Base-by-base conservation (phyloP, 345 rosid genomes). In the Aquilaria sinensis region DNA sequence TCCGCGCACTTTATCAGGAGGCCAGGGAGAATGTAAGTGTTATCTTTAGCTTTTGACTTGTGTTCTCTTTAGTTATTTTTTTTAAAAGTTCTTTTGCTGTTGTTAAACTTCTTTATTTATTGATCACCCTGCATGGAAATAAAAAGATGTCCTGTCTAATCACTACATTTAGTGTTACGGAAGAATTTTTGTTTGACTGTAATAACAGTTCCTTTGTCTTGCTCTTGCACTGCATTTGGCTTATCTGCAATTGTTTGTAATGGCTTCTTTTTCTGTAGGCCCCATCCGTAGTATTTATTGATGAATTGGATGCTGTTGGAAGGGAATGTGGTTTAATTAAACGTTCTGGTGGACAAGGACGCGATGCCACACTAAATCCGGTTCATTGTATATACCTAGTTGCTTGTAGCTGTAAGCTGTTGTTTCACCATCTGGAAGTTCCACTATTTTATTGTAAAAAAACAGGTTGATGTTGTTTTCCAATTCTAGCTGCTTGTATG, bases 291-390 rank as follows among this genome's bases (percentile, higher is more conserved):
- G 95, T 87, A 56, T 92, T 92, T 75, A 89, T 92, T 62, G 96
- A 92, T 77, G 96, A 92, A 63, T 57, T 92, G 83, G 98, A 92
- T 80, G 98, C 96, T 71, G 98, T 92, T 67, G 98, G 98, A 70
- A 87, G 98, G 72, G 92, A 86, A 65, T 90, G 98, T 75, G 98
- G 96, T 64, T 75, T 92, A 64, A 89, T 92, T 56, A 92, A 89
- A 74, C 95, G 98, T 56, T 92, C 95, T 70, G 98, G 98, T 47
- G 96, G 98, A 64, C 96, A 89, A 85, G 98, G 89, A 78, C 95
- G 96, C 53, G 98, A 92, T 73, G 98, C 98, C 58, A 92, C 98
- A 43, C 92, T 92, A 56, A 92, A 92, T 80, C 98, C 89, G 96
- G 96, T 92, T 61, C n/a, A 71, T 73, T 46, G 14, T 23, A 23